These are phyloP conservation scores for Rhododendron vialii DNA, from an alignment of 148 eudicot species.

Conservation along the genomic window DNA sequence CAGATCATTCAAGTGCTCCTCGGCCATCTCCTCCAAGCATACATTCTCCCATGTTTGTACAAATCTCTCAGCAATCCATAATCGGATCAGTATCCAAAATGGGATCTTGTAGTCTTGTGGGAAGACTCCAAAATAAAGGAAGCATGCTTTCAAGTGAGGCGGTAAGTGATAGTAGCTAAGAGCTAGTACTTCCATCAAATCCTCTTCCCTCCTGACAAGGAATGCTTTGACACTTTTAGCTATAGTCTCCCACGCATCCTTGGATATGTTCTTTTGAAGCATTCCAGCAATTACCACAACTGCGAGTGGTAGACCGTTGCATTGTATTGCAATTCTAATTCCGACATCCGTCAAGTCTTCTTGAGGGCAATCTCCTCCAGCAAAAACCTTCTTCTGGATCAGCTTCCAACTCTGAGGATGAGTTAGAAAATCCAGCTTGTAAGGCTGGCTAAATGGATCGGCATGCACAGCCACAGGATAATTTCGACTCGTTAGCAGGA, in stretches of 20 bases:
- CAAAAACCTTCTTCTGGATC: constrained; percentile 23
- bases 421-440: background rate
- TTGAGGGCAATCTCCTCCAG: constrained; percentile 10
- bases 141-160: constrained; percentile 29
- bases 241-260: constrained; percentile 23
- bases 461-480: no score
- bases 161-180: constrained; percentile 31
- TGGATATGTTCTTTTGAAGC: constrained; percentile 9
- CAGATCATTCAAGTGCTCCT: constrained; percentile 33
- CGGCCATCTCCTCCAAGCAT: constrained; percentile 27
- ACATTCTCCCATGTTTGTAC: no score
- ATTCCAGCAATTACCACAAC: constrained; percentile 28
- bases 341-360: constrained; percentile 15
- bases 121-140: constrained; percentile 15
- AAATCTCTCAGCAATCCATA: no score
- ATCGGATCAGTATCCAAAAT: no score
- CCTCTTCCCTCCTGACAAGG: constrained; percentile 3
- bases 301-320: constrained; percentile 30
- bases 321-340: constrained; percentile 9
- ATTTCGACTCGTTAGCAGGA: no score
- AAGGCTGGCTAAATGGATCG: no score
- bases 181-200: constrained; percentile 16
- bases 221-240: constrained; percentile 18
- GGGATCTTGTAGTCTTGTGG: no score
- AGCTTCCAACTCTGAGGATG: constrained; percentile 23